These are phyloP conservation scores for Discostella stelligera DNA, from an alignment of 352 stramenopile species.

Conservation along the genomic window DNA sequence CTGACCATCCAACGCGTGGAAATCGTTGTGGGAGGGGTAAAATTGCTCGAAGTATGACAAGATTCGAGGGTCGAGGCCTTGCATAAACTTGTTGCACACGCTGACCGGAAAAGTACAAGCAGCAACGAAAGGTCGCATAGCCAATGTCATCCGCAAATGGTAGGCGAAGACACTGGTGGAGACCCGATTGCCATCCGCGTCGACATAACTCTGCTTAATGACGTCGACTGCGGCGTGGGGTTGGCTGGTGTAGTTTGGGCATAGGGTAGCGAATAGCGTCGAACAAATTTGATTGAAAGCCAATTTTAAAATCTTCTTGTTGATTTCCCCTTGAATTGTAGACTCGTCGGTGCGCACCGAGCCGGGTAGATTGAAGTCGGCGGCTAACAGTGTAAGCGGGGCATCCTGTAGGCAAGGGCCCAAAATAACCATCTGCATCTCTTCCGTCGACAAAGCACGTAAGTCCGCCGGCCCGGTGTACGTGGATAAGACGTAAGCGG, in stretches of 20 bases:
- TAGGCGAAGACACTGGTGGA: background rate
- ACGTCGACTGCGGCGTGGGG: background rate
- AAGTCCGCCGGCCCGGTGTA: background rate
- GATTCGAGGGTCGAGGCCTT: background rate
- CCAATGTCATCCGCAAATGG: background rate
- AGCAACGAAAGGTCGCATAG: background rate
- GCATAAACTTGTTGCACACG: background rate
- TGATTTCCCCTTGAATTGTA: background rate
- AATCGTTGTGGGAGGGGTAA: background rate
- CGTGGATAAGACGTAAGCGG: background rate
- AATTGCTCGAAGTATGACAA: background rate
- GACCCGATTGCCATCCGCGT: background rate
- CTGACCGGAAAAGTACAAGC: background rate
- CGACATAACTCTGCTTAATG: constrained; percentile 1
- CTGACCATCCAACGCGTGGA: background rate
- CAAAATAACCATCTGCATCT: background rate
- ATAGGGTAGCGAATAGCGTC: background rate
- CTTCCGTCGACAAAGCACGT: background rate
- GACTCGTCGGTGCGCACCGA: background rate
- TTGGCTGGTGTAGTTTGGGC: background rate
- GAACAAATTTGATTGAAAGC: background rate
- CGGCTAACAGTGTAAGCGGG: background rate
- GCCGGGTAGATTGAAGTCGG: background rate
- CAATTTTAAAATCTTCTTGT: background rate
- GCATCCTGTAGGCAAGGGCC: background rate